Percentiles rank a stretch among this genome's conserved stretches.
These are phyloP conservation scores for Haplographium delicatum DNA, from an alignment of 495 filamentous ascomycete genomes.

Conservation along the genomic window DNA sequence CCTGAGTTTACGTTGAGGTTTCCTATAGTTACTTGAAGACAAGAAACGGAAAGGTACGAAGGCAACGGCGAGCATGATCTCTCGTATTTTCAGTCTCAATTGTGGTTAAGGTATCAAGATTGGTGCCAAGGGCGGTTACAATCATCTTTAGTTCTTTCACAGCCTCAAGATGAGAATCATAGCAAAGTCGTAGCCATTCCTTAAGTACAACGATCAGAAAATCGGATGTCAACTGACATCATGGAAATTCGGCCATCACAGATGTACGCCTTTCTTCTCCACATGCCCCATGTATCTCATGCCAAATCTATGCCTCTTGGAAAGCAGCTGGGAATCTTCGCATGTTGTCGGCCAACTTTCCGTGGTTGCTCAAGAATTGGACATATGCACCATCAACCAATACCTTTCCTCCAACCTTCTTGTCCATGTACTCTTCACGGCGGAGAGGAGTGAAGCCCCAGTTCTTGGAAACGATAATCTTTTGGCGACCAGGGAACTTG, in stretches of 20 bases:
- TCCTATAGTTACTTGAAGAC: too few species aligned
- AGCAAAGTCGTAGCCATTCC: constrained; percentile 24
- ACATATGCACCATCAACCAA: constrained; percentile 97
- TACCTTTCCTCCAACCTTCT: constrained; percentile 84
- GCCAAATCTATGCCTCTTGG: constrained; percentile 39
- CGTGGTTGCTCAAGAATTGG: constrained; percentile 92
- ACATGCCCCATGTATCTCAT: constrained; percentile 22
- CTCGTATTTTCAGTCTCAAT: too few species aligned
- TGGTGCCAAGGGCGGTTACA: too few species aligned
- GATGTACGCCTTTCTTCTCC: constrained; percentile 29
- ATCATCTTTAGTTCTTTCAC: too few species aligned
- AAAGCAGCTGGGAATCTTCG: constrained; percentile 90
- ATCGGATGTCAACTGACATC: constrained; percentile 19
- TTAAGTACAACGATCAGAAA: constrained; percentile 26
- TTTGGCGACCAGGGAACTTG: constrained; percentile 99
- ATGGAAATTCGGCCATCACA: constrained; percentile 25
- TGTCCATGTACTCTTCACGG: constrained; percentile 91
- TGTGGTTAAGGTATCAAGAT: too few species aligned
- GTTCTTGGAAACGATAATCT: constrained; percentile 99
- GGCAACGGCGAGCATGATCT: too few species aligned
- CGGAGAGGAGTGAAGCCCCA: constrained; percentile 99
- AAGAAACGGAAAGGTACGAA: too few species aligned
- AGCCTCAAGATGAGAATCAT: too few species aligned
- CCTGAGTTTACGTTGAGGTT: too few species aligned
- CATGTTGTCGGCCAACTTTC: constrained; percentile 80